phyloP scores from a whole-genome alignment of 2,329 filamentous ascomycete genomes.

The Cercospora sojina region DNA sequence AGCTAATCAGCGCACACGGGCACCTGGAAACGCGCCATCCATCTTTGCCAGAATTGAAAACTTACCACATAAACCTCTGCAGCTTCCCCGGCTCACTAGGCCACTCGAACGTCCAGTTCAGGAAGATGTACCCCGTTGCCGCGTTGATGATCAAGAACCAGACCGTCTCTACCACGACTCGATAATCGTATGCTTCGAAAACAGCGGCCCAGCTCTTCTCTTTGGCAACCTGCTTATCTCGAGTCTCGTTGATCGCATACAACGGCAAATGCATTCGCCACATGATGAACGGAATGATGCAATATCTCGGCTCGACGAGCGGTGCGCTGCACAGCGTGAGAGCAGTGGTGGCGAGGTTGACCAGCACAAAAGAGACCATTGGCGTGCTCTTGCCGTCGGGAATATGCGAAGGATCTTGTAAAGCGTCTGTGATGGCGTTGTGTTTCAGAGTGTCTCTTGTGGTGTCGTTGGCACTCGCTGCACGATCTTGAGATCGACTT shows the following conservation, averaged over 20 bases:
- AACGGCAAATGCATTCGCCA: constrained; percentile 78
- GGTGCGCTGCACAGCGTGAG: constrained; percentile 84
- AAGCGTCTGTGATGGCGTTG: constrained; percentile 11
- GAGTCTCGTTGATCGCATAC: constrained; percentile 31
- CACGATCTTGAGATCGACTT: neutral
- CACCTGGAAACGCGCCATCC: neutral
- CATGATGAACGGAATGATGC: constrained; percentile 91
- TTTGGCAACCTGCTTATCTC: constrained; percentile 3
- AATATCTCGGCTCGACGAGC: constrained; percentile 92
- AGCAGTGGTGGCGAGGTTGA: constrained; percentile 68
- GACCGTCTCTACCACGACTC: constrained; percentile 61
- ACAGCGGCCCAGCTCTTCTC: constrained; percentile 10
- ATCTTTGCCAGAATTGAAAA: neutral
- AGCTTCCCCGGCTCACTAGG: constrained; percentile 56
- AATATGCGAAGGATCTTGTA: constrained; percentile 19
- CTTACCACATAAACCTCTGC: constrained; percentile 80
- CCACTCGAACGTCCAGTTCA: constrained; percentile 69
- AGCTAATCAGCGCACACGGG: neutral
- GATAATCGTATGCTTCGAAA: constrained; percentile 39
- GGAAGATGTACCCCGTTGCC: constrained; percentile 68
- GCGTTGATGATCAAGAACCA: constrained; percentile 69
- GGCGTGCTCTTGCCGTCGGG: constrained; percentile 31
- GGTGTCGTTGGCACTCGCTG: neutral
- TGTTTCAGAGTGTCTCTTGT: constrained; percentile 6
- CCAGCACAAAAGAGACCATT: constrained; percentile 54